A percentile compares a stretch with the other conserved stretches of the same genome.
Evolutionary conservation across 768 basidiomycete species (phyloP).

Genomic region (Lyophyllum atratum): DNA sequence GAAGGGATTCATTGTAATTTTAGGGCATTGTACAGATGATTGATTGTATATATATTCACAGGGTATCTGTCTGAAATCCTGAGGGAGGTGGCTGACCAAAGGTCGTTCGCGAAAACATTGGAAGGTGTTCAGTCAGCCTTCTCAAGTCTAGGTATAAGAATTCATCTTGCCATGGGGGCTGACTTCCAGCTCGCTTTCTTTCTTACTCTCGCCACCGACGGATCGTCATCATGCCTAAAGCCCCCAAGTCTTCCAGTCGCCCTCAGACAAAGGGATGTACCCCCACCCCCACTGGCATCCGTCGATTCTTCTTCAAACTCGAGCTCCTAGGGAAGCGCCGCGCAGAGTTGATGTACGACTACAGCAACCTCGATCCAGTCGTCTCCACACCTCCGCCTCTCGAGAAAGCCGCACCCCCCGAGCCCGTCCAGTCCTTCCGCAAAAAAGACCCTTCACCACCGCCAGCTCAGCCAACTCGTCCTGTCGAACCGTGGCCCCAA

Average conservation of each 20-base stretch:
- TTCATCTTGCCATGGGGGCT: background rate
- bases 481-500: background rate
- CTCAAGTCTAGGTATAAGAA: background rate
- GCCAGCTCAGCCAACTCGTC: background rate
- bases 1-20: background rate
- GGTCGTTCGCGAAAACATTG: too few species aligned
- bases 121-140: background rate
- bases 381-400: slow-evolving; percentile 25
- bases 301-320: slow-evolving; percentile 43
- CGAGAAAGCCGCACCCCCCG: background rate
- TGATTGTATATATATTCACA: background rate
- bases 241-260: slow-evolving; percentile 5
- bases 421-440: background rate
- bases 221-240: slow-evolving; percentile 9
- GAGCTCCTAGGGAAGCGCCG: slow-evolving; percentile 27
- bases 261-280: background rate
- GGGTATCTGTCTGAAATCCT: background rate
- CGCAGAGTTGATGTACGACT: slow-evolving; percentile 7
- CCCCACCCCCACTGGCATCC: slow-evolving; percentile 26
- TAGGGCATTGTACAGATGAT: background rate
- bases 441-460: slow-evolving; percentile 1
- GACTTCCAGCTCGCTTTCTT: background rate
- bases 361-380: slow-evolving; percentile 24
- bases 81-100: background rate
- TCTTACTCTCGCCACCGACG: background rate